Evolutionary conservation across 129 eudicot species (phyloP).

Genomic region (Arctium lappa): DNA sequence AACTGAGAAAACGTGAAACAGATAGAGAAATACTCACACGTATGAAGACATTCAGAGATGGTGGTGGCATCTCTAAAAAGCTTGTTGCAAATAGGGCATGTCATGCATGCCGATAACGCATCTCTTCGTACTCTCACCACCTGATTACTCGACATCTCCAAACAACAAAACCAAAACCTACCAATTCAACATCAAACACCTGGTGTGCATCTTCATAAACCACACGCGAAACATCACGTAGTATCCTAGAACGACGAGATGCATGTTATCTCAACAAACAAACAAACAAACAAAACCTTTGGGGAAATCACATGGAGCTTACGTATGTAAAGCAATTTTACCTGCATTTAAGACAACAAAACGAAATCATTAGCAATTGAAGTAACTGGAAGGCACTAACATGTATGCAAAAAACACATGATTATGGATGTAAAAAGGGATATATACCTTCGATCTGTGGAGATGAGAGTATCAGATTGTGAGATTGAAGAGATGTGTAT

Average conservation of each 20-base stretch:
- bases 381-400: background rate
- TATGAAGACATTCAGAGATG: constrained; percentile 88
- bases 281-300: constrained; percentile 8
- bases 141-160: constrained; percentile 67
- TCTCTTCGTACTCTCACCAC: constrained; percentile 52
- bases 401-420: background rate
- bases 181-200: constrained; percentile 22
- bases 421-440: background rate
- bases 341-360: constrained; percentile 41
- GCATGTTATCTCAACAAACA: constrained; percentile 38
- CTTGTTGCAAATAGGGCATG: constrained; percentile 84
- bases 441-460: constrained; percentile 25
- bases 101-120: constrained; percentile 88
- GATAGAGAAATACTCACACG: constrained; percentile 50
- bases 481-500: constrained; percentile 29
- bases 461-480: constrained; percentile 1
- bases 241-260: constrained; percentile 18
- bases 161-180: background rate
- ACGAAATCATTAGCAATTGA: constrained; percentile 17
- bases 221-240: constrained; percentile 35
- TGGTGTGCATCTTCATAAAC: constrained; percentile 20
- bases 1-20: background rate
- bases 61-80: constrained; percentile 83
- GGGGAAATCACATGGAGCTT: constrained; percentile 21
- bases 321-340: constrained; percentile 23